Conservation (phyloP, 148 eudicot species). For the Camellia lanceoleosa region DNA sequence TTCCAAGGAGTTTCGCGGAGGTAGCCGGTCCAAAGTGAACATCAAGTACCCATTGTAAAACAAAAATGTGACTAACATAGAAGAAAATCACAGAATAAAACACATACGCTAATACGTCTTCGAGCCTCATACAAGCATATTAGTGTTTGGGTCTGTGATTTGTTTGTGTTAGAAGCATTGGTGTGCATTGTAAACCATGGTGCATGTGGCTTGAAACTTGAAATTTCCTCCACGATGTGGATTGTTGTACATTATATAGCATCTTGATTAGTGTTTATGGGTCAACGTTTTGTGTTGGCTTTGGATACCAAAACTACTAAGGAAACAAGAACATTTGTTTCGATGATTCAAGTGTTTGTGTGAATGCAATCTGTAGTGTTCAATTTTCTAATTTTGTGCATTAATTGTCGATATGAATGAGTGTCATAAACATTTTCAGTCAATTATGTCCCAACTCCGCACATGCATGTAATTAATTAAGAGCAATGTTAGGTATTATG, state of each 20-base stretch:
- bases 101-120: neutral
- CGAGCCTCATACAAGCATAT: neutral
- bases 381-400: no score
- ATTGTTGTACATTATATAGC: neutral
- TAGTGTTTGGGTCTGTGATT: neutral
- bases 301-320: neutral
- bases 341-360: no score
- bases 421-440: no score
- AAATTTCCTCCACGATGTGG: neutral
- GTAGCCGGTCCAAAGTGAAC: neutral
- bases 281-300: neutral
- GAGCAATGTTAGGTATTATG: no score
- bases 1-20: neutral
- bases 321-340: neutral
- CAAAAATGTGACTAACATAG: neutral
- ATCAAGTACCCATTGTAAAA: neutral
- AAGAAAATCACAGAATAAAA: neutral
- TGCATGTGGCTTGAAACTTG: neutral
- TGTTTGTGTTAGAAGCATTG: neutral
- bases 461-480: no score
- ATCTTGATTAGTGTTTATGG: neutral
- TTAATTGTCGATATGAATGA: no score
- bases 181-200: neutral
- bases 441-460: no score
- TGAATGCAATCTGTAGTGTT: no score